Conservation (phyloP, 2,329 filamentous ascomycete genomes). For the Ophiocordyceps sinensis region DNA sequence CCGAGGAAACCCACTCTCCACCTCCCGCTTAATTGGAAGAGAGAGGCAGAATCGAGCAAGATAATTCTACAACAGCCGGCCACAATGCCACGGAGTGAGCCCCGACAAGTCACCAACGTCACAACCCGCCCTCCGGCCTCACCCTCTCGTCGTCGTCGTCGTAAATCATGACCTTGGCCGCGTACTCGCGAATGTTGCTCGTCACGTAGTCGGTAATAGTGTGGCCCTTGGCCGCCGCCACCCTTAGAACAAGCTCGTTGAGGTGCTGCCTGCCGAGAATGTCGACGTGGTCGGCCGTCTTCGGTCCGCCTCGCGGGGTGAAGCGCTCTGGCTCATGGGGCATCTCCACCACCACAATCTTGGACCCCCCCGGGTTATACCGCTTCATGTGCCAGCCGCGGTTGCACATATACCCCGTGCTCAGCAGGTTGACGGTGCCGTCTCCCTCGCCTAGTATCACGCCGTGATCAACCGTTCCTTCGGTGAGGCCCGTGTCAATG, state of each 20-base stretch:
- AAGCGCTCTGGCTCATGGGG: conserved; percentile 89
- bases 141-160: conserved; percentile 34
- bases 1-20: too few species aligned
- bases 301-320: conserved; percentile 59
- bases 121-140: too few species aligned
- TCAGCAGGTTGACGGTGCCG: conserved; percentile 87
- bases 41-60: too few species aligned
- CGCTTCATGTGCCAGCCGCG: conserved; percentile 87
- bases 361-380: conserved; percentile 75
- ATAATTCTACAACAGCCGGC: too few species aligned
- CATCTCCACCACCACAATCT: conserved; percentile 88
- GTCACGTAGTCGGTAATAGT: conserved; percentile 63
- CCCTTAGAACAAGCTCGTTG: conserved; percentile 77
- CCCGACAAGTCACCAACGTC: too few species aligned
- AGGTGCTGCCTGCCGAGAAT: conserved; percentile 79
- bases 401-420: conserved; percentile 91
- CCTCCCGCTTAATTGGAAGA: too few species aligned
- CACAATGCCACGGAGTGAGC: too few species aligned
- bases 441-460: conserved; percentile 95
- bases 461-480: conserved; percentile 60
- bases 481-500: conserved; percentile 51
- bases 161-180: conserved; percentile 68
- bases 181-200: conserved; percentile 71
- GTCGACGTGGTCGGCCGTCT: conserved; percentile 83
- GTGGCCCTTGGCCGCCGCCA: conserved; percentile 75